A percentile compares a stretch with the other conserved stretches of the same genome.
phyloP scores from a whole-genome alignment of 2,329 filamentous ascomycete species.

The Sarocladiaceae sp. region DNA sequence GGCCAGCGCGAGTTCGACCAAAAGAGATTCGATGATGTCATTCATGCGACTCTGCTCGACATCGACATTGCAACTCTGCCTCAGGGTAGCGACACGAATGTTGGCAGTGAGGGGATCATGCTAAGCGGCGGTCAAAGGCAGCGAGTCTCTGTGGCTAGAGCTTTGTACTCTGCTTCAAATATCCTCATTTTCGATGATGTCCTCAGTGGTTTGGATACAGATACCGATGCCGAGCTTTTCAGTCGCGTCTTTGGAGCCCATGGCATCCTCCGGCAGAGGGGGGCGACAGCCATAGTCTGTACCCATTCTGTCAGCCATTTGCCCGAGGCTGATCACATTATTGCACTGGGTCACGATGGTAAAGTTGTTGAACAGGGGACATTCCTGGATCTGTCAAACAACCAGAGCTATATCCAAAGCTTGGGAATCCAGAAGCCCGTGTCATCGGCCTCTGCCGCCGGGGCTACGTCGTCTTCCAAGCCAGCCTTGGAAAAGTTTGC shows the following conservation, averaged over 20 bases:
- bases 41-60: conserved; percentile 28
- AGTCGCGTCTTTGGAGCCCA: conserved; percentile 33
- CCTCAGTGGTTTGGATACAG: conserved; percentile 38
- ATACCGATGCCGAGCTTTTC: conserved; percentile 41
- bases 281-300: conserved; percentile 37
- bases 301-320: conserved; percentile 28
- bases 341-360: conserved; percentile 38
- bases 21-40: conserved; percentile 27
- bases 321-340: conserved; percentile 38
- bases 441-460: not conserved
- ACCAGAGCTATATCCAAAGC: conserved; percentile 33
- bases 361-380: conserved; percentile 36
- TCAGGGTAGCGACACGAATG: conserved; percentile 29
- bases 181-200: conserved; percentile 42
- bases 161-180: conserved; percentile 35
- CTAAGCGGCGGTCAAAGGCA: conserved; percentile 38
- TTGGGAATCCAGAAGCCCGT: conserved; percentile 23
- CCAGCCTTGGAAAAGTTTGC: not conserved
- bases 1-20: conserved; percentile 26
- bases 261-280: conserved; percentile 33
- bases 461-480: too few species aligned
- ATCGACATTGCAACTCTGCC: conserved; percentile 27
- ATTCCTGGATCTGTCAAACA: conserved; percentile 22
- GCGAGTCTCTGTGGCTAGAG: conserved; percentile 35
- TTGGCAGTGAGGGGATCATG: conserved; percentile 38